These are phyloP conservation scores for Suillus subalutaceus DNA, from an alignment of 768 basidiomycete species.

Conservation along the genomic window DNA sequence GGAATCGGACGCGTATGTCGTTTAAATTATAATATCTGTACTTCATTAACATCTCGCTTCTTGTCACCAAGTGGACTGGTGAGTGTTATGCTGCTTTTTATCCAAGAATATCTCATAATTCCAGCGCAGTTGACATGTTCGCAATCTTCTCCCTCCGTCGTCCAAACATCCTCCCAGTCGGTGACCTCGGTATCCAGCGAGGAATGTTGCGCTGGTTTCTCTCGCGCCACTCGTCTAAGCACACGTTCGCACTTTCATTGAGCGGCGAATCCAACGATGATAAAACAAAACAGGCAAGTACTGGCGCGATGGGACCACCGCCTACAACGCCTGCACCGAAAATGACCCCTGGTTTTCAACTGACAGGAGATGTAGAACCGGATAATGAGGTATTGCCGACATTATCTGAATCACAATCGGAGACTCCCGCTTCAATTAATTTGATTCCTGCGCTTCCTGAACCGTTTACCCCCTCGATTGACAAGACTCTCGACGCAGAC, in stretches of 20 bases:
- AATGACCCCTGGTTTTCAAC: not conserved
- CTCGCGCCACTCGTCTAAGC: conserved; percentile 56
- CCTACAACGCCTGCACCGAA: conserved; percentile 9
- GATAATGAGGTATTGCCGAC: conserved; percentile 38
- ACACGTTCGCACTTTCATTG: conserved; percentile 51
- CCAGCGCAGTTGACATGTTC: conserved; percentile 82
- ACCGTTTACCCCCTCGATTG: conserved; percentile 71
- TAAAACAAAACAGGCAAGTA: not conserved
- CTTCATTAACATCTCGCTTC: conserved; percentile 12
- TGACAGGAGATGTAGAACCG: conserved; percentile 6
- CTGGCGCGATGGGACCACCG: conserved; percentile 5
- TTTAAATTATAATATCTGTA: not conserved
- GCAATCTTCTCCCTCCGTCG: conserved; percentile 87
- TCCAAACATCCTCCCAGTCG: conserved; percentile 77
- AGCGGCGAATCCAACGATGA: conserved; percentile 16
- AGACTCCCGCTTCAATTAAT: not conserved
- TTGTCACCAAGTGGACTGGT: conserved; percentile 61
- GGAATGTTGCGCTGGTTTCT: conserved; percentile 72
- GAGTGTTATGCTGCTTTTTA: conserved; percentile 16
- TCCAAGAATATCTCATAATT: conserved; percentile 12
- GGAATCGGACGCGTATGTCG: conserved; percentile 73
- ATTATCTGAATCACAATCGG: conserved; percentile 18
- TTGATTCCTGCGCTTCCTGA: conserved; percentile 48
- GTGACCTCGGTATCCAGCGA: conserved; percentile 85
- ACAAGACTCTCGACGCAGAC: conserved; percentile 50